Base-by-base conservation (phyloP, 495 filamentous ascomycete genomes). In the Staphylotrichum longicolle region DNA sequence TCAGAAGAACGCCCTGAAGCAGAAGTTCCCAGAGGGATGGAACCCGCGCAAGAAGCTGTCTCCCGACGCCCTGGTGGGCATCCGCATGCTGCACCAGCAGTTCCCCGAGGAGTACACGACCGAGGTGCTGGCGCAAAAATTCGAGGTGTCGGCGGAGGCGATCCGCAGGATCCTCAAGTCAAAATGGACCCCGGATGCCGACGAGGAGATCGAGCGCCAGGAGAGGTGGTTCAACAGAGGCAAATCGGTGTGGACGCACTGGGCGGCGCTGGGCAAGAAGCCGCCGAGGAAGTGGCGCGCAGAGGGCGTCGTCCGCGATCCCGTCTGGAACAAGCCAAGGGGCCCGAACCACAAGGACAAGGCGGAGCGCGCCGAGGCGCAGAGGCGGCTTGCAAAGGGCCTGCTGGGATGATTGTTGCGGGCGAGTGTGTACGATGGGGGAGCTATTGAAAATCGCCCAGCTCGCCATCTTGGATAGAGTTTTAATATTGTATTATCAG, bases 21-120 rank as follows among this genome's bases (percentile, higher is more conserved):
- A 69, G 57, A 74, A 97, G 69, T 96, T 97, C 66, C 81, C 84
- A 1, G 75, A 80, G 7, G 85, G 86, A 7, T 98, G 93, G 92
- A 77, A 80, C 45, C 91, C 94, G 30, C 79, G 79, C 33, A 98
- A 95, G 75, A 86, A 85, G 59, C 84, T 98, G 2, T 98, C 94
- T 0, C 94, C 93, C 0, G 93, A 96, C 72, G 90, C 93, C 10
- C 70, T 96, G 10, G 88, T 91, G 14, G 91, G 91, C 34, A 96
- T 98, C 60, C 86, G 90, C 20, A 84, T 86, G 35, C 78, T 98
- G 30, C 83, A 96, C 69, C 73, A 80, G 3, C 83, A 90, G 63
- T 85, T 89, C 49, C 91, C 94, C 0, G 81, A 88, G 2, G 73
- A 77, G 53, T 96, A 90, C 77, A 86, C 88, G 20, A 95, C 90